A percentile compares a stretch with the other conserved stretches of the same genome.
These are phyloP conservation scores for Globisporangium yorkense DNA, from an alignment of 352 stramenopile species.

Conservation along the genomic window DNA sequence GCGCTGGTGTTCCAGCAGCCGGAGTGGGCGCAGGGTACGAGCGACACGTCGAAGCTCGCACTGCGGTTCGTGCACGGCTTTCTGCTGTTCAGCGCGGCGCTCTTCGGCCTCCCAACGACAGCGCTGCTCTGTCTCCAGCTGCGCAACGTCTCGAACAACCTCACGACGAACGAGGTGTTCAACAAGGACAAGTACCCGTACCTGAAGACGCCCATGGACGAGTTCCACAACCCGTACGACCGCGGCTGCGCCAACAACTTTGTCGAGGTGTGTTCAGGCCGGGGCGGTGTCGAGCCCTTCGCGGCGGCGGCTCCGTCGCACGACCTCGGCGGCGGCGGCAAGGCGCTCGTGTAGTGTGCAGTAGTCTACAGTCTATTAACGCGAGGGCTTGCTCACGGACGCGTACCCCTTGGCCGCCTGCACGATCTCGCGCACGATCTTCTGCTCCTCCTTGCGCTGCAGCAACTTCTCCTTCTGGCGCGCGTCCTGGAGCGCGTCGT, in stretches of 20 bases:
- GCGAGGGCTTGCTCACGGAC: constrained; percentile 27
- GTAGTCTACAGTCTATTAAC: not conserved
- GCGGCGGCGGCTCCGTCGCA: not conserved
- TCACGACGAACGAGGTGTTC: constrained; percentile 86
- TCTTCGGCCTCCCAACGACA: constrained; percentile 66
- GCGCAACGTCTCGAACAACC: constrained; percentile 61
- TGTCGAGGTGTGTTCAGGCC: constrained; percentile 33
- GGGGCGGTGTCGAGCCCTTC: constrained; percentile 2
- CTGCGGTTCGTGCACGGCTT: constrained; percentile 50
- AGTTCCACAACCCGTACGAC: constrained; percentile 82
- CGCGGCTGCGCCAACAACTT: constrained; percentile 53
- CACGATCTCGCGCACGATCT: constrained; percentile 84
- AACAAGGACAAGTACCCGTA: constrained; percentile 88
- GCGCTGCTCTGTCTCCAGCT: constrained; percentile 61
- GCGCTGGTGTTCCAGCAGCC: constrained; percentile 8
- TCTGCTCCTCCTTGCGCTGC: constrained; percentile 87
- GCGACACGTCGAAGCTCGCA: constrained; percentile 29
- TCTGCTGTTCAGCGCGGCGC: constrained; percentile 42
- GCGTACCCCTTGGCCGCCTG: constrained; percentile 59
- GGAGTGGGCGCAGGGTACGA: not conserved
- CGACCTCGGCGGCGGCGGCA: not conserved
- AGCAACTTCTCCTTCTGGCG: constrained; percentile 76
- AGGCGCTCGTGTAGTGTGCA: not conserved
- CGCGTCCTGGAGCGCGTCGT: constrained; percentile 77
- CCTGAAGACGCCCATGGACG: constrained; percentile 68